Percentiles rank a stretch among this genome's conserved stretches.
Conservation (phyloP, 176 grass and related monocot genomes). For the Tillandsia fasciculata region DNA sequence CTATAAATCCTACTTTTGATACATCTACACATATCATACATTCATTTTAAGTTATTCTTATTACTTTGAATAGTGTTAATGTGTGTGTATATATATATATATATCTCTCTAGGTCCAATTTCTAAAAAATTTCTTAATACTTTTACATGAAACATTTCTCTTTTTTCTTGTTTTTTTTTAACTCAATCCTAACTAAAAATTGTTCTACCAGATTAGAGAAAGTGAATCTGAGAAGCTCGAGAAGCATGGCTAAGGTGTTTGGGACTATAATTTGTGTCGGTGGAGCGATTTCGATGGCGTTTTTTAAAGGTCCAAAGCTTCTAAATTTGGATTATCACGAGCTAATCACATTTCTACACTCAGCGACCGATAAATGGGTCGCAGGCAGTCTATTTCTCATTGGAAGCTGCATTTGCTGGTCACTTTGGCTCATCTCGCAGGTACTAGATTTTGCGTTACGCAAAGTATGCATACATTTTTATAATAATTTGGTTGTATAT, state of each 20-base stretch:
- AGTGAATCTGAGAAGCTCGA: conserved; percentile 24
- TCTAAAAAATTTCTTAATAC: no score
- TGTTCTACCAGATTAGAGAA: conserved; percentile 29
- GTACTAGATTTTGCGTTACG: background rate
- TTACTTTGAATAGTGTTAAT: no score
- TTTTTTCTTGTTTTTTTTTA: no score
- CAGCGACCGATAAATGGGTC: conserved; percentile 22
- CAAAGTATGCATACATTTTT: no score
- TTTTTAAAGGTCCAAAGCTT: conserved; percentile 59
- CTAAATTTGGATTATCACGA: conserved; percentile 7
- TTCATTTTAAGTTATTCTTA: no score
- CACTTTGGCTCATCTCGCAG: conserved; percentile 72
- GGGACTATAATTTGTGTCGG: conserved; percentile 47
- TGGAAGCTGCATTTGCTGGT: conserved; percentile 52
- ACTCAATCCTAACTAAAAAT: no score
- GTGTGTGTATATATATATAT: no score
- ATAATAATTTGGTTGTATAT: no score
- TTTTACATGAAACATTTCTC: no score
- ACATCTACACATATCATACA: no score
- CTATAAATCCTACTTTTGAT: no score
- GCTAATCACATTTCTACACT: conserved; percentile 4
- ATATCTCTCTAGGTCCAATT: no score
- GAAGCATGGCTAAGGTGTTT: conserved; percentile 54
- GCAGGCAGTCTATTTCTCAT: conserved; percentile 32
- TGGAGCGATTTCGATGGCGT: conserved; percentile 51